Evolutionary conservation across 225 moss, liverwort and hornwort genomes (phyloP).

Genomic region (Bryum argenteum): DNA sequence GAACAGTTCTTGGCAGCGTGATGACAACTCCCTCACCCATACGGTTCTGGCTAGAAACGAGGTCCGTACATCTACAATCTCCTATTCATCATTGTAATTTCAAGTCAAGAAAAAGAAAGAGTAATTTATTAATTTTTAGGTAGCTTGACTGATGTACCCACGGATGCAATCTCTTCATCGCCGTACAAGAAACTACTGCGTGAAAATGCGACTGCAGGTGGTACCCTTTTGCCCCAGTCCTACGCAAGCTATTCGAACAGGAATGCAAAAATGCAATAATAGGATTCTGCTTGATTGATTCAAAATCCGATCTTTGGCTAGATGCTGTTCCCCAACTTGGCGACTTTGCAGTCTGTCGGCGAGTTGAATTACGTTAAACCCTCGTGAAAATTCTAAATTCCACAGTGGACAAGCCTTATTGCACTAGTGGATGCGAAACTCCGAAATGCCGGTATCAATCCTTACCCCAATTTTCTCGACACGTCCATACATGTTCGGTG

Average conservation of each 20-base stretch:
- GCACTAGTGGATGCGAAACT: not conserved
- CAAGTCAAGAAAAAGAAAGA: not conserved
- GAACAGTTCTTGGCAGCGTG: too few relatives aligned
- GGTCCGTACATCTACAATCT: not conserved
- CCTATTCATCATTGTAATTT: not conserved
- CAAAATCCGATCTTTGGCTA: not conserved
- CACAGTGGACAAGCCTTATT: not conserved
- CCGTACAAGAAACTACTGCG: not conserved
- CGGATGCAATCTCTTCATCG: not conserved
- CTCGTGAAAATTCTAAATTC: not conserved
- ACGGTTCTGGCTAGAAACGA: too few relatives aligned
- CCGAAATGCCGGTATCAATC: not conserved
- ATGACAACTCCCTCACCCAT: too few relatives aligned
- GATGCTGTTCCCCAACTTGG: not conserved
- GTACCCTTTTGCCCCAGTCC: not conserved
- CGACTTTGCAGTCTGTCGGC: not conserved
- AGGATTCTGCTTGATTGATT: not conserved
- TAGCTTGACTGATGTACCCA: not conserved
- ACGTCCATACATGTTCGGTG: constrained; percentile 37
- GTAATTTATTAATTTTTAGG: not conserved
- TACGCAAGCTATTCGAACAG: not conserved
- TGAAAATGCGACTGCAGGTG: not conserved
- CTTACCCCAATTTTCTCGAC: constrained; percentile 56
- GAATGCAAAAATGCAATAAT: not conserved
- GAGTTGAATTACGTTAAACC: not conserved